A percentile compares a stretch with the other conserved stretches of the same genome.
phyloP scores from a whole-genome alignment of 352 stramenopile genomes.

The Phytopythium chamaehyphon region DNA sequence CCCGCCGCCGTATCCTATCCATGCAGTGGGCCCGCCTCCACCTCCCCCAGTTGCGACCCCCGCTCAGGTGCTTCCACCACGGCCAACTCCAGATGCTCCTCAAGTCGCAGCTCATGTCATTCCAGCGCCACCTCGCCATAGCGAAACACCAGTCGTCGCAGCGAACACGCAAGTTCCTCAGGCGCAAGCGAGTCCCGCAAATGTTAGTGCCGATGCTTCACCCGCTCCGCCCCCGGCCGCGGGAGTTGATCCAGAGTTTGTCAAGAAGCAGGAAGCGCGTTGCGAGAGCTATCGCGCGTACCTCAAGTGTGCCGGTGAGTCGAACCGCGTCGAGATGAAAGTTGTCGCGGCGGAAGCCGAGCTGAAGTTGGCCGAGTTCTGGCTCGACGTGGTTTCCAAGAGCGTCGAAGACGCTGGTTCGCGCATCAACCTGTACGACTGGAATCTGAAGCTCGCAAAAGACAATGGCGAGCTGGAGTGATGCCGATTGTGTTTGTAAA shows the following conservation, averaged over 20 bases:
- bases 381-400: conserved; percentile 53
- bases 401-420: conserved; percentile 70
- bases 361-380: conserved; percentile 61
- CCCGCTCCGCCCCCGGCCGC: conserved; percentile 9
- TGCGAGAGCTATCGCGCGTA: conserved; percentile 42
- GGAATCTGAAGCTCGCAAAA: conserved; percentile 66
- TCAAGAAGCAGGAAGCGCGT: conserved; percentile 33
- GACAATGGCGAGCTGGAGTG: conserved; percentile 15
- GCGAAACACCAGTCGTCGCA: no score
- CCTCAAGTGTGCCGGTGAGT: conserved; percentile 54
- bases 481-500: not conserved
- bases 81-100: conserved; percentile 8
- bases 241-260: conserved; percentile 28
- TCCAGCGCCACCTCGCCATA: no score
- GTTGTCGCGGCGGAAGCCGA: conserved; percentile 44
- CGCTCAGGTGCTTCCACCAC: conserved; percentile 8
- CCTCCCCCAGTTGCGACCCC: conserved; percentile 5
- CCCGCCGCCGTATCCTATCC: conserved; percentile 1
- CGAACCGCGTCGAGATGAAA: conserved; percentile 59
- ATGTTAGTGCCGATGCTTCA: conserved; percentile 1
- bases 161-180: no score
- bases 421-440: conserved; percentile 75
- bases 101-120: no score
- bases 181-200: no score
- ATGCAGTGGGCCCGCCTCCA: no score